These are phyloP conservation scores for Colletotrichum viniferum DNA, from an alignment of 2,329 filamentous ascomycete genomes.

Conservation along the genomic window DNA sequence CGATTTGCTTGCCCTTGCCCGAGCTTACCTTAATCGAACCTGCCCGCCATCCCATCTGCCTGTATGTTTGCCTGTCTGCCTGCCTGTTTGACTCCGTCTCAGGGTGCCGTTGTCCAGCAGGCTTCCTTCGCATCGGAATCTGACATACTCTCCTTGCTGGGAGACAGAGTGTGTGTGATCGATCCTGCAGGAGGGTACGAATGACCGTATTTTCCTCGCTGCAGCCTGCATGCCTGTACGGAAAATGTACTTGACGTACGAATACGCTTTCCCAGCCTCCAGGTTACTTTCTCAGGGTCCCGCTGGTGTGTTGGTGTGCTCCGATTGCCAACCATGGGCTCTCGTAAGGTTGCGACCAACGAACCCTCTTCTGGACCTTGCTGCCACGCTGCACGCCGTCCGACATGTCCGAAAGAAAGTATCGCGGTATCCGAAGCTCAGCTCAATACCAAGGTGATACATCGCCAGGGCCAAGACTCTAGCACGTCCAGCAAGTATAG, in stretches of 20 bases:
- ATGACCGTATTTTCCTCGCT: not conserved
- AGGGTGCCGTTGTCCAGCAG: not conserved
- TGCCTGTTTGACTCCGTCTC: not conserved
- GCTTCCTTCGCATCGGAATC: not conserved
- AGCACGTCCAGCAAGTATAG: not conserved
- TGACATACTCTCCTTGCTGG: not conserved
- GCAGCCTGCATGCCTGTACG: not conserved
- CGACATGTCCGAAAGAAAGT: not conserved
- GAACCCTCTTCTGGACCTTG: not conserved
- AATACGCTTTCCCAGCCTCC: not conserved
- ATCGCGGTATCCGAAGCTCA: not conserved
- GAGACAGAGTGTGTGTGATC: not conserved
- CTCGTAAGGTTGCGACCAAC: not conserved
- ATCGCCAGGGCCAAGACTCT: not conserved
- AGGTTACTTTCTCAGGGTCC: not conserved
- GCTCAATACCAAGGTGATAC: not conserved
- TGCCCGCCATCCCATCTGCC: conserved; percentile 7
- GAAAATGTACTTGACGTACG: not conserved
- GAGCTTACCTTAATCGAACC: conserved; percentile 6
- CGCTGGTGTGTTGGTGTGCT: not conserved
- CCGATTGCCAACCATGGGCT: not conserved
- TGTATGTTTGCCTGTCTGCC: not conserved
- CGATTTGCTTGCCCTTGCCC: not conserved
- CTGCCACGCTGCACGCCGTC: not conserved
- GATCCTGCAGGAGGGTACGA: not conserved